phyloP scores from a whole-genome alignment of 805 yeast genomes.

The Clavispora phyllophila region DNA sequence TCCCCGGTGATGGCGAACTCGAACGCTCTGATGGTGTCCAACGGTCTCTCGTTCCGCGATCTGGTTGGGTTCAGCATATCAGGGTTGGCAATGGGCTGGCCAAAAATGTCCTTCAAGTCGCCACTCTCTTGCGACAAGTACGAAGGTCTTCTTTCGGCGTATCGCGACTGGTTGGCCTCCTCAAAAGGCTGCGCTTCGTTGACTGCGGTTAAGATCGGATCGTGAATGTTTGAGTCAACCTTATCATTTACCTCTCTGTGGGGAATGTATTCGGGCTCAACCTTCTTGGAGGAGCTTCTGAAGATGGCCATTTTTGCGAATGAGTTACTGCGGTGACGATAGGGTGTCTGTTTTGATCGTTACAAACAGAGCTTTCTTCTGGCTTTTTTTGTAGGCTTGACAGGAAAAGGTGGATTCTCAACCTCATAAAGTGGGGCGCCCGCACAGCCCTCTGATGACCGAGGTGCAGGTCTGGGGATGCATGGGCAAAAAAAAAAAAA shows the following conservation, averaged over 20 bases:
- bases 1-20: conserved; percentile 96
- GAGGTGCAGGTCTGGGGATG: background rate
- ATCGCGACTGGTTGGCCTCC: conserved; percentile 33
- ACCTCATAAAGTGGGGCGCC: background rate
- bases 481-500: background rate
- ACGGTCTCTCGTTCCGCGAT: conserved; percentile 89
- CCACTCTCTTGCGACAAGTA: conserved; percentile 44
- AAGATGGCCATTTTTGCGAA: conserved; percentile 11
- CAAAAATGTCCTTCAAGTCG: conserved; percentile 77
- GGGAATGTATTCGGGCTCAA: conserved; percentile 44
- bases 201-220: conserved; percentile 90
- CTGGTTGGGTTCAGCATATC: conserved; percentile 94
- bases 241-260: conserved; percentile 48
- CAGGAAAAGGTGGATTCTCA: background rate
- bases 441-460: background rate
- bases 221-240: conserved; percentile 39
- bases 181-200: conserved; percentile 96
- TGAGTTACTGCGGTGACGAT: background rate
- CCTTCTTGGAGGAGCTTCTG: conserved; percentile 19
- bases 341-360: too few species aligned
- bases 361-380: background rate
- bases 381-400: background rate
- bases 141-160: conserved; percentile 40
- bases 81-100: conserved; percentile 68
- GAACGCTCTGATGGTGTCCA: conserved; percentile 91